These are phyloP conservation scores for Dictyostelium firmibasis DNA, from an alignment of 78 protist species.

Conservation along the genomic window DNA sequence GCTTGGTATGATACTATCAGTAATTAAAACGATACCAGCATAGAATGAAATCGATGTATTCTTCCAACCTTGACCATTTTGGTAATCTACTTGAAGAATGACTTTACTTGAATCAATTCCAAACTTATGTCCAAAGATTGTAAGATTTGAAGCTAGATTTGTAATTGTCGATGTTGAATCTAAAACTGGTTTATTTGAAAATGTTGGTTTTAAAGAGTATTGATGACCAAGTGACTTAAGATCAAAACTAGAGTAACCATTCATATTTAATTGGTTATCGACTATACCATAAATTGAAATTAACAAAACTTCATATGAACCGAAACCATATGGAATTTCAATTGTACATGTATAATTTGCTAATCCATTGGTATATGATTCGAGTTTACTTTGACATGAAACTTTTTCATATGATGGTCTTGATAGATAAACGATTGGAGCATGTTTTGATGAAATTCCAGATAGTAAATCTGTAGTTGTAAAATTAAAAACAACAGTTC, in stretches of 20 bases:
- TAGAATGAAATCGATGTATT: background rate
- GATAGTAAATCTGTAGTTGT: background rate
- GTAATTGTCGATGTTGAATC: background rate
- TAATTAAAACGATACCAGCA: conserved; percentile 6
- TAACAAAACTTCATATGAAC: background rate
- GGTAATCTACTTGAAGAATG: background rate
- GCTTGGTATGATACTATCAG: background rate
- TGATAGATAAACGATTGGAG: conserved; percentile 20
- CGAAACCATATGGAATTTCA: conserved; percentile 50
- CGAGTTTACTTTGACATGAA: background rate
- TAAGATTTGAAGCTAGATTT: too few relatives aligned
- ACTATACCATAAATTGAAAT: conserved; percentile 34
- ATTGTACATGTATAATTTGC: conserved; percentile 5
- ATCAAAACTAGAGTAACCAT: conserved; percentile 9
- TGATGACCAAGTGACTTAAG: background rate
- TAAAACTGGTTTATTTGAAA: background rate
- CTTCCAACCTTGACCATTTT: conserved; percentile 14
- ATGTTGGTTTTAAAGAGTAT: background rate
- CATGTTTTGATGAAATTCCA: conserved; percentile 13
- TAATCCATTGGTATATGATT: background rate
- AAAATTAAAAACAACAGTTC: background rate
- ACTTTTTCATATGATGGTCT: background rate
- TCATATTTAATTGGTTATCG: conserved; percentile 28
- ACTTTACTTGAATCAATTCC: background rate
- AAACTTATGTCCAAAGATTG: conserved; percentile 12